Evolutionary conservation across 2,329 filamentous ascomycete genomes (phyloP), one percentile per base, ranked within the genome.

Genomic region (Fusarium torreyae): DNA sequence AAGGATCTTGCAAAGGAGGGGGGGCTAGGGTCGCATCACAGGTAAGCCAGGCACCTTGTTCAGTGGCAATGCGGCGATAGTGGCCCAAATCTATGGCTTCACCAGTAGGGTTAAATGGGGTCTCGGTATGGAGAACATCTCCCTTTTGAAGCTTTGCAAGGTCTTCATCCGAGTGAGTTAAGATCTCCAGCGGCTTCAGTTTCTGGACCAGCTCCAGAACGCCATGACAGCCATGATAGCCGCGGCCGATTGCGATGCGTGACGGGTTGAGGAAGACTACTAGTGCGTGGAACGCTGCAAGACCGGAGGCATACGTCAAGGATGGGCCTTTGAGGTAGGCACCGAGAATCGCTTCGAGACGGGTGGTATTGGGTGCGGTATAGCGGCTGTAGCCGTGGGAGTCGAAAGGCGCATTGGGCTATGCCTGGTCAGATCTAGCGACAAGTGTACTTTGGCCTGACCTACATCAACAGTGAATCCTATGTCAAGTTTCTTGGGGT

Each of bases 21-120:
- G 95, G 95, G 3, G 89, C 95, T 80, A 99, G 97, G 0, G 96
- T 99, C 3, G 93, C 89, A 79, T 99, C 96, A 2, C 98, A 91
- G 13, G 91, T 91, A 43, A 98, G 84, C 57, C 88, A 88, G 6
- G 94, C 94, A 10, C 94, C 94, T 9, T 86, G 82, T 3, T 82
- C 82, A 74, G 91, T 90, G 1, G 95, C 95, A 69, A 88, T 87
- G 3, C 87, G 83, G 1, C 93, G 93, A 77, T 91, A 97, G 54
- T 82, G 80, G 34, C 84, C 83, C 33, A 99, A 89, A 71, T 93
- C 84, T 71, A 88, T 90, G 2, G 94, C 94, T 73, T 91, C 90
- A 50, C 95, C 96, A 2, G 91, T 91, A 0, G 95, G 95, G 79
- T 99, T 99, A 28, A 98, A 84, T 0, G 95, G 95, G 5, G 95